Evolutionary conservation across 306 rosid species (phyloP).

Genomic region (Fagus sylvatica): DNA sequence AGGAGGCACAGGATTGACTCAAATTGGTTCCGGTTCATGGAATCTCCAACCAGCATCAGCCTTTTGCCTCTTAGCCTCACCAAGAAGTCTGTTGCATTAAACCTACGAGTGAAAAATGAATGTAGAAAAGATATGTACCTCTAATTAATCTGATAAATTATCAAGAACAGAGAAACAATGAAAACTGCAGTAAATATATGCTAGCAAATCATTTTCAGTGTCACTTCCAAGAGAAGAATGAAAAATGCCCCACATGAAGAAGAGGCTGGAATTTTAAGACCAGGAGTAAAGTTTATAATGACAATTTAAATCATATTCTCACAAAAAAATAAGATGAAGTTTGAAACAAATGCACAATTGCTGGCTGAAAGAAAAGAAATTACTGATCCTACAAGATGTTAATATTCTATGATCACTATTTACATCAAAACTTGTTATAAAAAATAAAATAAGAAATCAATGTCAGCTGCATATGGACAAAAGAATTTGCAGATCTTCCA

Average conservation of each 20-base stretch:
- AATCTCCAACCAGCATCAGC: slow-evolving; percentile 90
- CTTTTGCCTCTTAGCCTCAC: slow-evolving; percentile 72
- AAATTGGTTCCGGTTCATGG: slow-evolving; percentile 92
- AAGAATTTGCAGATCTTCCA: background rate
- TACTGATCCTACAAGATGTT: background rate
- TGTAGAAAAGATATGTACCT: slow-evolving; percentile 14
- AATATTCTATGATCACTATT: background rate
- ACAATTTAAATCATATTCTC: background rate
- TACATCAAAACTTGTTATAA: background rate
- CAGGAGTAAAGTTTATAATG: background rate
- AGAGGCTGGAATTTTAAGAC: slow-evolving; percentile 16
- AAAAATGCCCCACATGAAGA: slow-evolving; percentile 5
- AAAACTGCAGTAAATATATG: slow-evolving; percentile 12
- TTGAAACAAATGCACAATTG: background rate
- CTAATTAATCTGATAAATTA: slow-evolving; percentile 23
- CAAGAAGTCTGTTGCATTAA: slow-evolving; percentile 89
- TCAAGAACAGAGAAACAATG: slow-evolving; percentile 1
- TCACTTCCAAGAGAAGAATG: background rate
- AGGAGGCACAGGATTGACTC: slow-evolving; percentile 90
- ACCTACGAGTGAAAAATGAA: slow-evolving; percentile 57
- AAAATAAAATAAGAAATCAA: background rate
- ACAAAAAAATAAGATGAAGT: too few relatives aligned
- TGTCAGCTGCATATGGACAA: background rate
- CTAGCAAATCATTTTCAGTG: slow-evolving; percentile 16
- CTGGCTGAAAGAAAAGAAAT: slow-evolving; percentile 2